These are phyloP conservation scores for Hemerocallis citrina DNA, from an alignment of 106 monocot species.

Conservation along the genomic window DNA sequence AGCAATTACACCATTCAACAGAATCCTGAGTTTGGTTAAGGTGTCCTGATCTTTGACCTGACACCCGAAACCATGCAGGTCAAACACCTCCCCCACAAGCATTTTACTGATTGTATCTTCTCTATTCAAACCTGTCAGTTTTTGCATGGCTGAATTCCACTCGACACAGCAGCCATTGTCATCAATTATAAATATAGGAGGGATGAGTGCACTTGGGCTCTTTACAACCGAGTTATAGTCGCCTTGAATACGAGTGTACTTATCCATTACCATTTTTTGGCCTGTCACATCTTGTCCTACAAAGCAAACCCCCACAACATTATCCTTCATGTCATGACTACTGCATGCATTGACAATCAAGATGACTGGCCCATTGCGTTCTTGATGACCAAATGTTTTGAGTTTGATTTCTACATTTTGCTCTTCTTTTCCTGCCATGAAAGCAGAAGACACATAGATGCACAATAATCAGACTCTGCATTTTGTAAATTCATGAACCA, in stretches of 20 bases:
- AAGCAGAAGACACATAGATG: slow-evolving; percentile 8
- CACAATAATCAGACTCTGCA: background rate
- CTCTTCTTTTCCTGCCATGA: slow-evolving; percentile 66
- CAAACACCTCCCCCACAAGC: slow-evolving; percentile 80
- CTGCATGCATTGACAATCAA: slow-evolving; percentile 75
- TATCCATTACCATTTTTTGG: slow-evolving; percentile 71
- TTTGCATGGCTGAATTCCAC: slow-evolving; percentile 89
- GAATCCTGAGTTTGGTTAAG: slow-evolving; percentile 62
- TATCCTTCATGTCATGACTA: slow-evolving; percentile 52
- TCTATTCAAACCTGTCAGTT: slow-evolving; percentile 58
- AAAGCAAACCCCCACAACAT: slow-evolving; percentile 70
- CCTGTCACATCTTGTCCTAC: slow-evolving; percentile 76
- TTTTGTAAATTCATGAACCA: background rate
- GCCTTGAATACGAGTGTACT: slow-evolving; percentile 67
- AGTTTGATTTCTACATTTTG: slow-evolving; percentile 72
- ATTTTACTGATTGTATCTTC: slow-evolving; percentile 56
- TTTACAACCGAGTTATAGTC: slow-evolving; percentile 63
- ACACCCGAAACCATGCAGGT: slow-evolving; percentile 40
- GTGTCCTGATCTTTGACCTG: slow-evolving; percentile 60
- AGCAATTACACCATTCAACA: slow-evolving; percentile 48
- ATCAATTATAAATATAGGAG: slow-evolving; percentile 81
- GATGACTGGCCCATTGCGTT: slow-evolving; percentile 34
- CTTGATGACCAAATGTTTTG: slow-evolving; percentile 38
- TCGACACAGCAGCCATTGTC: slow-evolving; percentile 61
- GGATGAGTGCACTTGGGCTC: slow-evolving; percentile 60